phyloP scores from a whole-genome alignment of 148 eudicot species.

The Polygonum aviculare region DNA sequence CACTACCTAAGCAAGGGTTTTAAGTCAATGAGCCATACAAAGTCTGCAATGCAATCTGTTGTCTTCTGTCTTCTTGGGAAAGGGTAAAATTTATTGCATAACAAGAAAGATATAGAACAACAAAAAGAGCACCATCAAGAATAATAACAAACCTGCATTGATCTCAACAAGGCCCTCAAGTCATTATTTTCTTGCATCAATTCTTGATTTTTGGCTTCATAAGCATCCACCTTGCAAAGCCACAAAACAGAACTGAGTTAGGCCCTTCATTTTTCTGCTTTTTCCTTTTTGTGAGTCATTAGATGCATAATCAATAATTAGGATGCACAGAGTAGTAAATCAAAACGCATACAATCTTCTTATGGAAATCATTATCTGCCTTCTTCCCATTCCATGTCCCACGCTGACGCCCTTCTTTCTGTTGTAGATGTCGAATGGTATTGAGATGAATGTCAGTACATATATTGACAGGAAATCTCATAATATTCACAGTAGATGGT shows the following conservation, averaged over 20 bases:
- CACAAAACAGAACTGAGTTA: slow-evolving; percentile 8
- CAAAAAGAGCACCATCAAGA: not conserved
- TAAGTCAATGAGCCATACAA: not conserved
- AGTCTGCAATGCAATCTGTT: not conserved
- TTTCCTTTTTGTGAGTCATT: not conserved
- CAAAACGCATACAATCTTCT: slow-evolving; percentile 69
- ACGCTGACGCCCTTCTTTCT: slow-evolving; percentile 99
- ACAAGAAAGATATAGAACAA: not conserved
- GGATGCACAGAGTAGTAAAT: slow-evolving; percentile 1
- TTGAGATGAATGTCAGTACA: not conserved
- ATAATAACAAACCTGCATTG: slow-evolving; percentile 61
- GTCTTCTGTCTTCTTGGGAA: not conserved
- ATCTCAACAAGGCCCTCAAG: slow-evolving; percentile 82
- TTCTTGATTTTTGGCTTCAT: slow-evolving; percentile 96
- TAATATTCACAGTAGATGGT: not conserved
- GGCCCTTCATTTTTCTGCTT: not conserved
- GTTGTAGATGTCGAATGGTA: slow-evolving; percentile 11
- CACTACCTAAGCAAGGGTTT: not conserved
- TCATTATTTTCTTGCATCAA: slow-evolving; percentile 87
- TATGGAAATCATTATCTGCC: slow-evolving; percentile 89
- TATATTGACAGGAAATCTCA: slow-evolving; percentile 1
- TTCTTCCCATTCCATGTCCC: slow-evolving; percentile 99
- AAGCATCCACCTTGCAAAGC: slow-evolving; percentile 78
- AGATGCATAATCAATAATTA: not conserved
- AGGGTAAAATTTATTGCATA: not conserved